Percentiles rank a stretch among this genome's conserved stretches.
Conservation (phyloP, 2,329 filamentous ascomycete genomes). For the Emydomyces testavorans region DNA sequence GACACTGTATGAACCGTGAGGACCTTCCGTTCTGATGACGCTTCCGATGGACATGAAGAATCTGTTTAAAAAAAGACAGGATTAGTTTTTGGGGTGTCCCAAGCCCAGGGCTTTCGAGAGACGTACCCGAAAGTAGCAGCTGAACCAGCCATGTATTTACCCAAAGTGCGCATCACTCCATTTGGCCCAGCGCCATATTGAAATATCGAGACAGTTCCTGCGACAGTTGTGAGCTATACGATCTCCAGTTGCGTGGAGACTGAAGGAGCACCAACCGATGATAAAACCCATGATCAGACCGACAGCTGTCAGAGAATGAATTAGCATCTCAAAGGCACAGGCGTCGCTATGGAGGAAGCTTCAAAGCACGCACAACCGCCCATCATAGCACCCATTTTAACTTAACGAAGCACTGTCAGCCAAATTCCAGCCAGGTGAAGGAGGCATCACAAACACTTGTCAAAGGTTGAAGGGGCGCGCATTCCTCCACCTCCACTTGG, state of each 20-base stretch:
- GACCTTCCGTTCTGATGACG: slow-evolving; percentile 84
- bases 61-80: slow-evolving; percentile 36
- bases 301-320: slow-evolving; percentile 52
- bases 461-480: slow-evolving; percentile 54
- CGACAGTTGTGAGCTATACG: slow-evolving; percentile 18
- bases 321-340: slow-evolving; percentile 12
- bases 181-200: slow-evolving; percentile 87
- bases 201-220: slow-evolving; percentile 88
- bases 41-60: slow-evolving; percentile 99
- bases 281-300: slow-evolving; percentile 96
- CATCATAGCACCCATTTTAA: slow-evolving; percentile 99
- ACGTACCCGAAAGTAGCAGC: slow-evolving; percentile 88
- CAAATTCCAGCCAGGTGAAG: neutral
- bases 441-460: slow-evolving; percentile 50
- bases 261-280: slow-evolving; percentile 54
- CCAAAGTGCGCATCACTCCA: slow-evolving; percentile 84
- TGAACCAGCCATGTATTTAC: slow-evolving; percentile 93
- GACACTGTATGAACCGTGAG: slow-evolving; percentile 60
- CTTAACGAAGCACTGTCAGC: slow-evolving; percentile 37
- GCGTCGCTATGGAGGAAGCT: slow-evolving; percentile 1
- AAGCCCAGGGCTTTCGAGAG: neutral
- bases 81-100: neutral
- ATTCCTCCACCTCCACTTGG: slow-evolving; percentile 36
- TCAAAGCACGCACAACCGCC: slow-evolving; percentile 66
- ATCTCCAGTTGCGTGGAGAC: neutral